Conservation (phyloP, 1,284 basidiomycete genomes). For the Pulveroboletus ridleyi region DNA sequence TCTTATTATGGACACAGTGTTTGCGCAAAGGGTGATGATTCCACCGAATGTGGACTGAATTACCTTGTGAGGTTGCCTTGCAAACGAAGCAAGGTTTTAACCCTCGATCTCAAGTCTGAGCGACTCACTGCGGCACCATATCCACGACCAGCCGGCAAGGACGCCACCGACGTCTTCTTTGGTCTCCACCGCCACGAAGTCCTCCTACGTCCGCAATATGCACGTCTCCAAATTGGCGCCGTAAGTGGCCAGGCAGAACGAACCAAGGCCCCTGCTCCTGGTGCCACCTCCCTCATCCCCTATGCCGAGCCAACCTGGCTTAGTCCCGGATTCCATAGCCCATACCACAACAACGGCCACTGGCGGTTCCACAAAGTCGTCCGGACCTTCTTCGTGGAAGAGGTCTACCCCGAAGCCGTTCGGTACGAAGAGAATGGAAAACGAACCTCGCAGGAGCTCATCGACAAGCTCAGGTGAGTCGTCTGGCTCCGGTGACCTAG, state of each 20-base stretch:
- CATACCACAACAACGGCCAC: slow-evolving; percentile 86
- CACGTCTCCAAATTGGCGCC: slow-evolving; percentile 81
- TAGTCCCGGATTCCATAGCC: slow-evolving; percentile 76
- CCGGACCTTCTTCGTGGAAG: slow-evolving; percentile 68
- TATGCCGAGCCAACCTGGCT: slow-evolving; percentile 95
- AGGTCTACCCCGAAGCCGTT: slow-evolving; percentile 68
- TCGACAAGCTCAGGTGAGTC: slow-evolving; percentile 74
- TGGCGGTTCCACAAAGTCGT: slow-evolving; percentile 69
- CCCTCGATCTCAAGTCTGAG: neutral
- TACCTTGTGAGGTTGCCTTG: too few species aligned
- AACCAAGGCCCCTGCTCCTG: slow-evolving; percentile 66
- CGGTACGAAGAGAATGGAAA: slow-evolving; percentile 85
- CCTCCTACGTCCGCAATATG: slow-evolving; percentile 82
- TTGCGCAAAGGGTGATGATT: too few species aligned
- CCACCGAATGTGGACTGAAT: too few species aligned
- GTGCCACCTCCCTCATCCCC: slow-evolving; percentile 79
- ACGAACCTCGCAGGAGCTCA: slow-evolving; percentile 74
- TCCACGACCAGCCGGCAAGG: slow-evolving; percentile 62
- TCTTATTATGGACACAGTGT: too few species aligned
- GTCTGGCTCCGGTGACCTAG: too few species aligned
- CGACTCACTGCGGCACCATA: neutral
- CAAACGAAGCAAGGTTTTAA: too few species aligned
- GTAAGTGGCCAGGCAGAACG: slow-evolving; percentile 73
- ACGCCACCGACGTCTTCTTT: slow-evolving; percentile 91
- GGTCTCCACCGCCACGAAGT: slow-evolving; percentile 92